Conservation (phyloP, 805 yeast species). For the Yamadazyma tumulicola region DNA sequence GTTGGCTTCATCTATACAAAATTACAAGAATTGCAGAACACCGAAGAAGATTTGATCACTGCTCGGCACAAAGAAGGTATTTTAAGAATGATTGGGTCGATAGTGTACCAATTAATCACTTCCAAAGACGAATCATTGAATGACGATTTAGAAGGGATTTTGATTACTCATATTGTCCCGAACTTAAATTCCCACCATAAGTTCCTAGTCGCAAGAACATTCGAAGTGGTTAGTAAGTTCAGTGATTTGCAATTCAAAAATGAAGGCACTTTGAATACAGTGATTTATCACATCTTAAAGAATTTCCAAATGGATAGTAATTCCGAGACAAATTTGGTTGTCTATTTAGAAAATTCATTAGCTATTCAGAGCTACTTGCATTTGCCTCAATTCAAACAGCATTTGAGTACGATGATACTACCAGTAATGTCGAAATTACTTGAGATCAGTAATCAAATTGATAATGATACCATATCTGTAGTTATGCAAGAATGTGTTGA, state of each 20-base stretch:
- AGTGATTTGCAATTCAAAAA: constrained; percentile 53
- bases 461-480: constrained; percentile 79
- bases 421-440: constrained; percentile 80
- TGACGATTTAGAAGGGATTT: constrained; percentile 64
- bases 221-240: constrained; percentile 63
- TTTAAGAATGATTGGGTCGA: constrained; percentile 71
- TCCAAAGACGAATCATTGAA: constrained; percentile 23
- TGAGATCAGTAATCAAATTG: constrained; percentile 73
- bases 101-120: constrained; percentile 54
- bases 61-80: constrained; percentile 73
- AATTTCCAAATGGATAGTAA: constrained; percentile 19
- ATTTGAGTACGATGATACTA: constrained; percentile 64
- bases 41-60: constrained; percentile 41
- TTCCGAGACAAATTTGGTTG: constrained; percentile 50
- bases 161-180: constrained; percentile 65
- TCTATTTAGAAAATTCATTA: constrained; percentile 77
- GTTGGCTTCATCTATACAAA: constrained; percentile 52
- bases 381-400: constrained; percentile 62
- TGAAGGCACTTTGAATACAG: constrained; percentile 17
- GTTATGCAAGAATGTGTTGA: constrained; percentile 97
- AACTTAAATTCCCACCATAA: constrained; percentile 58
- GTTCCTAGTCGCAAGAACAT: constrained; percentile 73
- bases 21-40: constrained; percentile 27
- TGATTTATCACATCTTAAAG: constrained; percentile 33
- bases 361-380: constrained; percentile 78